Conservation (phyloP, 2,329 filamentous ascomycete species). For the Gliomastix tumulicola region DNA sequence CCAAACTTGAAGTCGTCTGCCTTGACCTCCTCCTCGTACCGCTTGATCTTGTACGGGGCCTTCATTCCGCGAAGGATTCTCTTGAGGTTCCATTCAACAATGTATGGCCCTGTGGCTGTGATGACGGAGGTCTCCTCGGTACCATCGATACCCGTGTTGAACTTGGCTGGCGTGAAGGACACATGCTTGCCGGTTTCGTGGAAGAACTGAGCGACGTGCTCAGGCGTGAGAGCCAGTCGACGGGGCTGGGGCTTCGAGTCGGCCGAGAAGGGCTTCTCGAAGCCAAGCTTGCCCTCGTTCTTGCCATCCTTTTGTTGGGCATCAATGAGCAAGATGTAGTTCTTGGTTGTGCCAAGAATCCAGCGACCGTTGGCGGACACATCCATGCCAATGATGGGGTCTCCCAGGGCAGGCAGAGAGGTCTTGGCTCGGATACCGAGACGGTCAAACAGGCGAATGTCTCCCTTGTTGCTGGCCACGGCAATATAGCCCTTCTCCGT, state of each 20-base stretch:
- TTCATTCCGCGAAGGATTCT: constrained; percentile 76
- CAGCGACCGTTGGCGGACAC: constrained; percentile 93
- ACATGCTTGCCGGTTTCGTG: constrained; percentile 87
- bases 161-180: constrained; percentile 83
- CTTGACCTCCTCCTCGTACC: constrained; percentile 91
- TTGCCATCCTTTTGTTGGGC: constrained; percentile 86
- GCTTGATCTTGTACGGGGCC: constrained; percentile 92
- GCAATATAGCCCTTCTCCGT: constrained; percentile 97
- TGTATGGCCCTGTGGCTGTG: constrained; percentile 92
- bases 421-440: constrained; percentile 97
- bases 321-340: constrained; percentile 91
- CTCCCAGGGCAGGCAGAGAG: constrained; percentile 88
- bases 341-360: constrained; percentile 89
- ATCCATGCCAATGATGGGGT: constrained; percentile 90
- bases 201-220: constrained; percentile 94
- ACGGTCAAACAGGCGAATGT: constrained; percentile 92
- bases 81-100: constrained; percentile 92
- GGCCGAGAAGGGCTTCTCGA: constrained; percentile 87
- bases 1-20: constrained; percentile 98
- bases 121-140: constrained; percentile 88
- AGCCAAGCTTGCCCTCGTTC: constrained; percentile 96
- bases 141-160: constrained; percentile 76
- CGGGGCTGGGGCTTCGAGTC: constrained; percentile 90
- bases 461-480: constrained; percentile 95
- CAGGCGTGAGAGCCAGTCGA: constrained; percentile 79